Conservation (phyloP, 83 land plant genomes). For the Diphasiastrum complanatum region DNA sequence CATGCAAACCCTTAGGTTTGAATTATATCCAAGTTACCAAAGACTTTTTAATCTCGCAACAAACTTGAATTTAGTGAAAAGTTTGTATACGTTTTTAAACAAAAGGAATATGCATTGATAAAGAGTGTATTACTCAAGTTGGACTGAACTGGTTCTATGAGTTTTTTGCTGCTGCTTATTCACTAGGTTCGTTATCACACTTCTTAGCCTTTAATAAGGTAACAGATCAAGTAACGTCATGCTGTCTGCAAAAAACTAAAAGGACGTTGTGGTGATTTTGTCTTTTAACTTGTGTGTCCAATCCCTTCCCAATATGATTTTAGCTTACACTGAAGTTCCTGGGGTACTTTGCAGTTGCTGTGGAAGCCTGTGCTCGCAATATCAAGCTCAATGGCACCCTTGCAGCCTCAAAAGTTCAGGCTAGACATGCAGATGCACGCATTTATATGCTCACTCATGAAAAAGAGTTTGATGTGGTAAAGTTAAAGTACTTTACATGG, state of each 20-base stretch:
- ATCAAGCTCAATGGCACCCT: conserved; percentile 19
- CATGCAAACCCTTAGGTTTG: too few species aligned
- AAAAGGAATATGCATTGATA: too few species aligned
- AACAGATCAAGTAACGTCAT: not conserved
- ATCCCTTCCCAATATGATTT: too few species aligned
- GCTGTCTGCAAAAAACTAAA: not conserved
- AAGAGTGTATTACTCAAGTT: too few species aligned
- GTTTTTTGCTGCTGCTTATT: too few species aligned
- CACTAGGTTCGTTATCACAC: not conserved
- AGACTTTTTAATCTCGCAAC: too few species aligned
- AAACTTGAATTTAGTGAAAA: too few species aligned
- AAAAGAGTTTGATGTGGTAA: conserved; percentile 25
- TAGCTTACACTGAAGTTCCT: too few species aligned
- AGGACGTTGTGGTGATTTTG: not conserved
- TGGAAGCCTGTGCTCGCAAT: conserved; percentile 23
- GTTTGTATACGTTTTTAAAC: too few species aligned
- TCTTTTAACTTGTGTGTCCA: too few species aligned
- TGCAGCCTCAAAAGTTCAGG: conserved; percentile 21
- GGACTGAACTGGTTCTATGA: too few species aligned
- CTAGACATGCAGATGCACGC: conserved; percentile 22
- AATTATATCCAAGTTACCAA: too few species aligned
- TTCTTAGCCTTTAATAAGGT: not conserved
- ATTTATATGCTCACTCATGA: conserved; percentile 21
- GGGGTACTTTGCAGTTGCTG: conserved; percentile 29
- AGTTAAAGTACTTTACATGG: not conserved